These are phyloP conservation scores for Tremellales sp. DNA, from an alignment of 1,284 basidiomycete genomes.

Conservation along the genomic window DNA sequence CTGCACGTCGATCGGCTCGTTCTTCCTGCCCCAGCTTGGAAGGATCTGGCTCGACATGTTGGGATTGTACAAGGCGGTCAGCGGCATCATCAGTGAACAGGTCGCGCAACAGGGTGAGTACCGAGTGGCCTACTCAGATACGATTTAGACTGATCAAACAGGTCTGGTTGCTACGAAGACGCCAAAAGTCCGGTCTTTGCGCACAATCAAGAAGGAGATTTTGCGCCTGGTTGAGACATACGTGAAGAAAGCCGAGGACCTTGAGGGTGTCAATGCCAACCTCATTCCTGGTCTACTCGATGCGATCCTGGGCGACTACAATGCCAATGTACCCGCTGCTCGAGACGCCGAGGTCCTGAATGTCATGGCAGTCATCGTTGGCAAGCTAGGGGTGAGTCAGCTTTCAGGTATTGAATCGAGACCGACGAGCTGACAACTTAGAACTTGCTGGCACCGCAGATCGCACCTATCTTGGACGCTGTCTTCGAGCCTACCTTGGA, in stretches of 20 bases:
- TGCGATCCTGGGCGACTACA: slow-evolving; percentile 95
- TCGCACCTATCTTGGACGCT: slow-evolving; percentile 92
- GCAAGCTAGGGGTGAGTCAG: slow-evolving; percentile 69
- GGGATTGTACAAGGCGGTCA: slow-evolving; percentile 95
- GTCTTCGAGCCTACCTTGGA: slow-evolving; percentile 96
- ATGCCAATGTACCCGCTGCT: slow-evolving; percentile 86
- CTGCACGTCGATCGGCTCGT: slow-evolving; percentile 93
- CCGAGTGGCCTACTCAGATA: not conserved
- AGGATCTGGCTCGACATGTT: slow-evolving; percentile 98
- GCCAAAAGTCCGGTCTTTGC: slow-evolving; percentile 87
- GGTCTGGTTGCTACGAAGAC: slow-evolving; percentile 94
- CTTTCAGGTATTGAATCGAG: not conserved
- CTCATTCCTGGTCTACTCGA: slow-evolving; percentile 95
- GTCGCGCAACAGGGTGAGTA: slow-evolving; percentile 75
- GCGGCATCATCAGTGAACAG: slow-evolving; percentile 93
- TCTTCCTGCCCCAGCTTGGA: slow-evolving; percentile 94
- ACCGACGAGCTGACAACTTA: slow-evolving; percentile 34
- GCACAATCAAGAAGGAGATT: slow-evolving; percentile 99
- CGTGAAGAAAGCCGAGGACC: slow-evolving; percentile 92
- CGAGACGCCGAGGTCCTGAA: slow-evolving; percentile 97
- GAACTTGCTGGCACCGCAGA: slow-evolving; percentile 84
- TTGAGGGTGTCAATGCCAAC: slow-evolving; percentile 84
- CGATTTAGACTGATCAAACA: slow-evolving; percentile 37
- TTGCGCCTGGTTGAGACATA: slow-evolving; percentile 96
- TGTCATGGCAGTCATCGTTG: slow-evolving; percentile 95